phyloP scores from a whole-genome alignment of 768 basidiomycete genomes.

The Coprinopsis sp. region DNA sequence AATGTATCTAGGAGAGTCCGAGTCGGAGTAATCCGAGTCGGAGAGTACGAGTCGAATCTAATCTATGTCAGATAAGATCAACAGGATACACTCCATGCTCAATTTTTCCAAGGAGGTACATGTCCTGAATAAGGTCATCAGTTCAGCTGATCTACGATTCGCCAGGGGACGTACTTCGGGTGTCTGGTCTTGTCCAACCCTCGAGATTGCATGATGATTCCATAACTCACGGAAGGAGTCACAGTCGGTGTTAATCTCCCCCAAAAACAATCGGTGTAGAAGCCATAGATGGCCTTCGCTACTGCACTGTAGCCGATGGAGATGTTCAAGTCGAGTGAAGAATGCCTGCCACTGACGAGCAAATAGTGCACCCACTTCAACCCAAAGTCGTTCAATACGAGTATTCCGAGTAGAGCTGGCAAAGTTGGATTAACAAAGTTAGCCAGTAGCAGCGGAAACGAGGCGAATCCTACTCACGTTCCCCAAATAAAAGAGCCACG shows the following conservation, averaged over 20 bases:
- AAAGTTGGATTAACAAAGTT: neutral
- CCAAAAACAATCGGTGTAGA: conserved; percentile 19
- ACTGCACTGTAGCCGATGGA: conserved; percentile 23
- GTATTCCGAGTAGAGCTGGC: conserved; percentile 29
- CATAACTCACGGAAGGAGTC: neutral
- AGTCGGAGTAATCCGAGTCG: too few species aligned
- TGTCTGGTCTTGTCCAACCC: neutral
- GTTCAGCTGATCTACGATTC: too few species aligned
- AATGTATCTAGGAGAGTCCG: too few species aligned
- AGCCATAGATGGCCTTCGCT: conserved; percentile 35
- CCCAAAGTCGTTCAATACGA: conserved; percentile 37
- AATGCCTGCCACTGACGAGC: conserved; percentile 32
- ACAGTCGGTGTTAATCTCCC: neutral
- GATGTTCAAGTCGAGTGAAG: conserved; percentile 26
- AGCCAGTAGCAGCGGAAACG: neutral
- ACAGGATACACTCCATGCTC: too few species aligned
- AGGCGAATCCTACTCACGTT: neutral
- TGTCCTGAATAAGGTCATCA: too few species aligned
- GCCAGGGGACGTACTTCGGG: neutral
- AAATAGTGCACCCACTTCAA: conserved; percentile 33
- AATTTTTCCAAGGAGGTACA: too few species aligned
- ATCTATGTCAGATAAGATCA: too few species aligned
- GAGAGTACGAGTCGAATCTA: too few species aligned
- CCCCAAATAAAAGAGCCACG: conserved; percentile 5
- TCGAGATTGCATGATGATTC: neutral